Percentiles rank a stretch among this genome's conserved stretches.
Evolutionary conservation across 1,284 basidiomycete species (phyloP).

Genomic region (Apiotrichum gracile): DNA sequence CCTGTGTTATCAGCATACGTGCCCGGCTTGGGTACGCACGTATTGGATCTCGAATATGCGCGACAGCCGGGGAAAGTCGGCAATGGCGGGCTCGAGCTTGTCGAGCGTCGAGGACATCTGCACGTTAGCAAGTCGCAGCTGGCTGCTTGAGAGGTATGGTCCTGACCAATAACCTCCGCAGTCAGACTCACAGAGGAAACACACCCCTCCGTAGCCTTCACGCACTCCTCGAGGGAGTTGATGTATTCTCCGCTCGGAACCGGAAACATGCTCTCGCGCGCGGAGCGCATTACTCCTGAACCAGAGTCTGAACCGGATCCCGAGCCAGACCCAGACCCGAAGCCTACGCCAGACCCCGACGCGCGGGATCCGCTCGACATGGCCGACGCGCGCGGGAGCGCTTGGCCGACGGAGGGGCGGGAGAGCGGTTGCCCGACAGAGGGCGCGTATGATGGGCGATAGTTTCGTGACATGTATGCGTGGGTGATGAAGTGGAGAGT

Average conservation of each 20-base stretch:
- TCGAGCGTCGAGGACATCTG: constrained; percentile 19
- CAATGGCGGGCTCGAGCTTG: constrained; percentile 31
- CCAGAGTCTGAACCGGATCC: not conserved
- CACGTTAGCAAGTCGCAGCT: too few species aligned
- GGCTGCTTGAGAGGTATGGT: too few species aligned
- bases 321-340: not conserved
- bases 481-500: not conserved
- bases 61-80: constrained; percentile 38
- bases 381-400: not conserved
- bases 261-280: constrained; percentile 25
- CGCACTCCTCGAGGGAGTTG: constrained; percentile 41
- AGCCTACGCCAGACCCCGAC: not conserved
- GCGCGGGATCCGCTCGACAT: too few species aligned
- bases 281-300: not conserved
- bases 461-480: not conserved
- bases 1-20: constrained; percentile 18
- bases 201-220: constrained; percentile 37
- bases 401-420: not conserved
- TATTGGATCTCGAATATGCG: constrained; percentile 39
- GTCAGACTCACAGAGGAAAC: constrained; percentile 19
- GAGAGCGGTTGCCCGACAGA: not conserved
- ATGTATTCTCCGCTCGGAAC: constrained; percentile 28
- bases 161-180: too few species aligned
- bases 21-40: constrained; percentile 21
- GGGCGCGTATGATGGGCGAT: not conserved